phyloP scores from a whole-genome alignment of 371 early-diverging fungal species.

The Apophysomyces variabilis region DNA sequence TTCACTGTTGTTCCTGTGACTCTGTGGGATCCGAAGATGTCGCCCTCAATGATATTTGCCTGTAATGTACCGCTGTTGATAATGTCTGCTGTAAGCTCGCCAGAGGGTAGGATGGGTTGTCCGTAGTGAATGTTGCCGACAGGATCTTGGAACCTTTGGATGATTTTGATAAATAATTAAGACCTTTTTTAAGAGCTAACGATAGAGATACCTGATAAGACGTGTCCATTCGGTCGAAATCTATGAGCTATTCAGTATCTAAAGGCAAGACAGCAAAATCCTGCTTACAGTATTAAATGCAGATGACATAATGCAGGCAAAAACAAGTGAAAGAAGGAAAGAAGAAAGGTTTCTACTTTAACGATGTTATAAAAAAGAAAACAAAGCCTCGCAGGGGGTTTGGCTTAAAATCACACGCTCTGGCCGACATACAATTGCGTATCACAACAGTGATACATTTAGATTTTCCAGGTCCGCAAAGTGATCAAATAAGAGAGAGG shows the following conservation, averaged over 20 bases:
- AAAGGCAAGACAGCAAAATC: background rate
- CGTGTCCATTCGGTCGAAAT: slow-evolving; percentile 28
- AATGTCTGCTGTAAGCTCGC: slow-evolving; percentile 19
- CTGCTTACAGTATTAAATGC: slow-evolving; percentile 17
- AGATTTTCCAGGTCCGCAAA: background rate
- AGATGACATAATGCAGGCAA: background rate
- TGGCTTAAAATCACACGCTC: no score
- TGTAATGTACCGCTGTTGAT: slow-evolving; percentile 25
- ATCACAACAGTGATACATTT: no score
- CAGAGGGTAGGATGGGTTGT: slow-evolving; percentile 37
- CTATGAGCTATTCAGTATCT: slow-evolving; percentile 1
- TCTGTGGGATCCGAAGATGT: slow-evolving; percentile 37
- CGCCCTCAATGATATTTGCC: slow-evolving; percentile 52
- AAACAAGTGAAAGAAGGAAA: background rate
- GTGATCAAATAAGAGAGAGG: background rate
- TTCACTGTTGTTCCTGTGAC: slow-evolving; percentile 41
- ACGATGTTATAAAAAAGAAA: no score
- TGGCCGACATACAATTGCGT: no score
- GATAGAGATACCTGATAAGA: slow-evolving; percentile 27
- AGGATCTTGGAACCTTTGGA: slow-evolving; percentile 45
- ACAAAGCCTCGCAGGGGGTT: no score
- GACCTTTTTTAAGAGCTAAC: background rate
- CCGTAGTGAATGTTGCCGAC: slow-evolving; percentile 53
- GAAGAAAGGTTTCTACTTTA: background rate
- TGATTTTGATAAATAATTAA: background rate